phyloP scores from a whole-genome alignment of 192 early-diverging fungal genomes.

The Podila epicladia region DNA sequence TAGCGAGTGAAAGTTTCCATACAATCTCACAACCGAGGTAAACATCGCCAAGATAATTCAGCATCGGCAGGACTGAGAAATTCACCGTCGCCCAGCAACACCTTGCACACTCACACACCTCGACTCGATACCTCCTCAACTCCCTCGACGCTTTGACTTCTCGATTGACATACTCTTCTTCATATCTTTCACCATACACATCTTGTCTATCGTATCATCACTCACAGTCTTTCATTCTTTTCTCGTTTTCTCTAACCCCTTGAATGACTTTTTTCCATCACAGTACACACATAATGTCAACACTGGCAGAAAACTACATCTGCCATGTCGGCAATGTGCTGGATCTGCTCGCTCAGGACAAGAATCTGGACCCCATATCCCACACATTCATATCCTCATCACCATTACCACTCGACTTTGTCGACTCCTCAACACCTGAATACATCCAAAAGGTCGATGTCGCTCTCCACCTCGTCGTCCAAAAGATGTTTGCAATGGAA shows the following conservation, averaged over 20 bases:
- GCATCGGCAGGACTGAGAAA: too few species aligned
- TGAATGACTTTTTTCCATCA: neutral
- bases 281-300: slow-evolving; percentile 26
- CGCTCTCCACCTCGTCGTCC: slow-evolving; percentile 28
- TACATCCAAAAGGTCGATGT: slow-evolving; percentile 42
- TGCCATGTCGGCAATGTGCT: slow-evolving; percentile 40
- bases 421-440: slow-evolving; percentile 33
- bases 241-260: neutral
- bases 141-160: too few species aligned
- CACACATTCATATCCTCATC: slow-evolving; percentile 23
- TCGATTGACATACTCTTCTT: too few species aligned
- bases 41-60: too few species aligned
- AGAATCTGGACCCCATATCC: slow-evolving; percentile 28
- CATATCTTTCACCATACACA: too few species aligned
- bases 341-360: slow-evolving; percentile 36
- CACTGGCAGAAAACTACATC: slow-evolving; percentile 39
- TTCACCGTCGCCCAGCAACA: too few species aligned
- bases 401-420: slow-evolving; percentile 42
- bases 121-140: too few species aligned
- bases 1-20: too few species aligned
- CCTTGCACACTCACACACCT: too few species aligned
- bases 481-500: slow-evolving; percentile 42
- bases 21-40: too few species aligned
- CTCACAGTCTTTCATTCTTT: neutral
- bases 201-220: neutral